Evolutionary conservation across 371 early-diverging fungal genomes (phyloP).

Genomic region (Gilbertella persicaria): DNA sequence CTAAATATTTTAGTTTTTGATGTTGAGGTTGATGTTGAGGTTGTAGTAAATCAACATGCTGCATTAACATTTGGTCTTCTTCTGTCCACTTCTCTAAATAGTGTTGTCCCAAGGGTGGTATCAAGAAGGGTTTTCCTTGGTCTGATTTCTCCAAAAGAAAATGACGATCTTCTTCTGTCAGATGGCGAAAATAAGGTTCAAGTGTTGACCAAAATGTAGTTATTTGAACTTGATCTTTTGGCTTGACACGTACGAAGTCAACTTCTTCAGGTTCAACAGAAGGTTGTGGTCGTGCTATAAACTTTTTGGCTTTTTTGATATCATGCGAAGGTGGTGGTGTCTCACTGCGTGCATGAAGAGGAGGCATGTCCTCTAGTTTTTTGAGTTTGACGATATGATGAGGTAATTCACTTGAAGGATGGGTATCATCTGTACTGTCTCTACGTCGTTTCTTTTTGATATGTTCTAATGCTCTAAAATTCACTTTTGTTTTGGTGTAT

Average conservation of each 20-base stretch:
- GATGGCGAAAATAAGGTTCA: slow-evolving; percentile 82
- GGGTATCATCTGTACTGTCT: slow-evolving; percentile 23
- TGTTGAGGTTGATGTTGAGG: slow-evolving; percentile 2
- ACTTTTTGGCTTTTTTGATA: slow-evolving; percentile 20
- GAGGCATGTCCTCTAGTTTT: slow-evolving; percentile 22
- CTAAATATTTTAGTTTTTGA: slow-evolving; percentile 6
- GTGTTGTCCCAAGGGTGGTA: slow-evolving; percentile 77
- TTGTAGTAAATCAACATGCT: neutral
- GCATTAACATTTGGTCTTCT: slow-evolving; percentile 57
- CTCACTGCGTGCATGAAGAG: slow-evolving; percentile 22
- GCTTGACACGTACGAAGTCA: slow-evolving; percentile 47
- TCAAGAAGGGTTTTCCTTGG: slow-evolving; percentile 65
- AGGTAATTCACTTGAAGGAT: slow-evolving; percentile 34
- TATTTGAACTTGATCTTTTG: slow-evolving; percentile 76
- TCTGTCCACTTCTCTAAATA: slow-evolving; percentile 84
- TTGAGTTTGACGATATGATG: slow-evolving; percentile 34
- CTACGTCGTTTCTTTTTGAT: slow-evolving; percentile 34
- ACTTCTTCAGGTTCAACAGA: slow-evolving; percentile 22
- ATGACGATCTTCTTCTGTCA: slow-evolving; percentile 78
- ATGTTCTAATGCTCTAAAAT: slow-evolving; percentile 29
- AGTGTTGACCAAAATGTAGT: slow-evolving; percentile 77
- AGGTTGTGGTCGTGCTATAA: neutral
- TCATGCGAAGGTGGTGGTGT: slow-evolving; percentile 32
- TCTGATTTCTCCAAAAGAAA: slow-evolving; percentile 70
- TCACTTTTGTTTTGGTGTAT: no score